Base-by-base conservation (phyloP, 768 basidiomycete species). In the Piloderma croceum region DNA sequence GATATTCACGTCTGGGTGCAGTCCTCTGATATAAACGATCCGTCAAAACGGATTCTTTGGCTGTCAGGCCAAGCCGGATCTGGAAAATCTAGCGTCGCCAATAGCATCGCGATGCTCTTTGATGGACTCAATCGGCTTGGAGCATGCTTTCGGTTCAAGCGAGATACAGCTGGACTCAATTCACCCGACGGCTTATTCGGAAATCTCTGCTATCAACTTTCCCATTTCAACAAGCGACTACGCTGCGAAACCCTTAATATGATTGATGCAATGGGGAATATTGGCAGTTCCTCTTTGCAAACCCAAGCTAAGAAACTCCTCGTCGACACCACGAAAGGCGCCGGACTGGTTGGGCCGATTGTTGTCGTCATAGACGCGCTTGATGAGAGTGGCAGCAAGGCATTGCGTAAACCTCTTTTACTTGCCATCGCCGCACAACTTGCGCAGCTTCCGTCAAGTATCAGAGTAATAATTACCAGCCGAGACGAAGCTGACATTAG, bases 321-420 rank as follows among this genome's bases (percentile, higher is more conserved):
- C 34, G 35, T 43, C 10, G 36, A 43, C 9, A 36, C 36, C 9
- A 19, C 36, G 22, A 25, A 27, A 6, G 42, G 20, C 10, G 27
- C 25, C 24, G 36, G 18, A 21, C 29, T 15, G 18, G 18, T 24
- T 13, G 39, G 39, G 21, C 39, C 43, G 17, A 22, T 44, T 9
- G 39, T 44, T 12, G 17, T 43, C 18, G 42, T 43, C 9, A 43
- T 43, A 19, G 42, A 43, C 23, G 42, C 42, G 11, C 15, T 41
- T 2, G 43, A 44, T 24, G 43, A 44, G 31, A 31, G 38, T 20
- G 43, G 43, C 12, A 43, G 13, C 17, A 20, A 38, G 23, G 13
- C 25, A 17, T 18, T 15, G 6, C 42, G 42, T 15, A 21, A 12
- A 10, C 18, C 22, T 20, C 36, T 39, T 10, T 31, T 43, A 27